Evolutionary conservation across 148 eudicot genomes (phyloP).

Genomic region (Rhododendron molle): DNA sequence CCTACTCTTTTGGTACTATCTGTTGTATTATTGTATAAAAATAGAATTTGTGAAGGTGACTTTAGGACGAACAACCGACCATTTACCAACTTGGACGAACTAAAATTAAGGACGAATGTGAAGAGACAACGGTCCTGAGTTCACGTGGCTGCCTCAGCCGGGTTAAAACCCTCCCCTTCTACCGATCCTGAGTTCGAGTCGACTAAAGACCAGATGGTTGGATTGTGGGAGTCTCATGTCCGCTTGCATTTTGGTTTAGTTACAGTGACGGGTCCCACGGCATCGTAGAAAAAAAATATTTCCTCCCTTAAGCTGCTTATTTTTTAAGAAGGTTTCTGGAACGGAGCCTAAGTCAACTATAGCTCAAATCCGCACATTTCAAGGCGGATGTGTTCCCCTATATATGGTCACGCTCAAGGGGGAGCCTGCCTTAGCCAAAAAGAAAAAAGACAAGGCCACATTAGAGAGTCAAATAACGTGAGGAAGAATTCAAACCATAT

Average conservation of each 20-base stretch:
- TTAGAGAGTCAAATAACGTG: background rate
- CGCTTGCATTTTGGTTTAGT: background rate
- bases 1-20: background rate
- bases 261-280: background rate
- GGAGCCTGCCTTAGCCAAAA: too few species aligned
- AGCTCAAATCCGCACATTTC: background rate
- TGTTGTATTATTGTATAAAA: background rate
- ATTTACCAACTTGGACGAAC: background rate
- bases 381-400: background rate
- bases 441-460: background rate
- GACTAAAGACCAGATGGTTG: too few species aligned
- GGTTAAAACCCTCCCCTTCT: too few species aligned
- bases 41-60: background rate
- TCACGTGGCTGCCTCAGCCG: too few species aligned
- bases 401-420: background rate
- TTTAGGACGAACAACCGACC: background rate
- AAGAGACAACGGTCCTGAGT: background rate
- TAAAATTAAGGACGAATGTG: background rate
- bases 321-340: too few species aligned
- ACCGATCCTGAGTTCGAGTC: too few species aligned
- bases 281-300: too few species aligned
- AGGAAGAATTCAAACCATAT: background rate
- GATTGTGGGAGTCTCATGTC: too few species aligned
- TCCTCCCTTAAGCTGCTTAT: too few species aligned
- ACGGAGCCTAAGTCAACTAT: background rate